Evolutionary conservation across 768 basidiomycete species (phyloP).

Genomic region (Exidia glandulosa): DNA sequence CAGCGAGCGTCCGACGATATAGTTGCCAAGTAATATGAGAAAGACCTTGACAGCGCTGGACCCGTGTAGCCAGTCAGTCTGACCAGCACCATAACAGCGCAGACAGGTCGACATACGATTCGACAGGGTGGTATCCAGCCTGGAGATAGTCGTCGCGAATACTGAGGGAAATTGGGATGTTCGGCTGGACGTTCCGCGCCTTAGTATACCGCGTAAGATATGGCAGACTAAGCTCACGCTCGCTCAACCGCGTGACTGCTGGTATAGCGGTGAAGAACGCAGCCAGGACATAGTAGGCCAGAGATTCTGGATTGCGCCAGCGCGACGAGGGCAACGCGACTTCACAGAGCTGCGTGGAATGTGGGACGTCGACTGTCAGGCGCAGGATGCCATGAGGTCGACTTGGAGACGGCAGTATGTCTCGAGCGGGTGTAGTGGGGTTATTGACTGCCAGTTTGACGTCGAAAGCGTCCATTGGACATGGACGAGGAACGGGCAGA

Average conservation of each 20-base stretch:
- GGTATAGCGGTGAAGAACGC: conserved; percentile 67
- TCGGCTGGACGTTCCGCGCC: conserved; percentile 32
- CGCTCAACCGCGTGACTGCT: conserved; percentile 63
- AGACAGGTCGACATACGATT: conserved; percentile 39
- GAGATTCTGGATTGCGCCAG: conserved; percentile 79
- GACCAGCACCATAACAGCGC: background rate
- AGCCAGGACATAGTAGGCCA: conserved; percentile 56
- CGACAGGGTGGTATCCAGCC: conserved; percentile 79
- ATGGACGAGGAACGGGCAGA: background rate
- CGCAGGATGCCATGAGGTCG: background rate
- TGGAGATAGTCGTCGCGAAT: conserved; percentile 40
- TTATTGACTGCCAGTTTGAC: background rate
- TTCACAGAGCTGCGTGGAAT: conserved; percentile 4
- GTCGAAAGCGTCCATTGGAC: background rate
- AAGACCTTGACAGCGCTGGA: conserved; percentile 68
- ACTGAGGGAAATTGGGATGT: conserved; percentile 64
- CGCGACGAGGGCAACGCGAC: conserved; percentile 31
- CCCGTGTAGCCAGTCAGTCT: conserved; percentile 55
- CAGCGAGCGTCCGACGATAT: conserved; percentile 42
- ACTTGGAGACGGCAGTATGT: background rate
- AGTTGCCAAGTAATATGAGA: conserved; percentile 61
- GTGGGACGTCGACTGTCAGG: background rate
- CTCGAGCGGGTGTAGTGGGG: background rate
- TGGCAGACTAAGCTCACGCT: conserved; percentile 41
- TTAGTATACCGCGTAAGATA: conserved; percentile 1